A percentile compares a stretch with the other conserved stretches of the same genome.
These are phyloP conservation scores for Epicoccum sorghinum DNA, from an alignment of 2,329 filamentous ascomycete species.

Conservation along the genomic window DNA sequence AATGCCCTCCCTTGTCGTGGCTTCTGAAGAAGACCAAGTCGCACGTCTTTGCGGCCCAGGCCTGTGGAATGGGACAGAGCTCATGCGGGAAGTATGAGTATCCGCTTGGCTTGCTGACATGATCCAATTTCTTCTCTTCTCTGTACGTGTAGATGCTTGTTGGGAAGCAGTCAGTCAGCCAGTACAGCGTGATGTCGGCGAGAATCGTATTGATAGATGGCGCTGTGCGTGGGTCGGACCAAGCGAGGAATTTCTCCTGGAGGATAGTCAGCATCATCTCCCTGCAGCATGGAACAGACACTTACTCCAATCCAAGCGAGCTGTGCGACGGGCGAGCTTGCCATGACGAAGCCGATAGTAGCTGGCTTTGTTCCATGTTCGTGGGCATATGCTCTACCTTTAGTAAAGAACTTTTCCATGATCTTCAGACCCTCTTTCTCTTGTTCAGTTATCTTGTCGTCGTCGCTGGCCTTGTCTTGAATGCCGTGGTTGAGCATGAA, in stretches of 20 bases:
- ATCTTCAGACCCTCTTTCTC: constrained; percentile 51
- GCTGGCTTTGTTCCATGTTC: constrained; percentile 62
- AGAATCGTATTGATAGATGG: constrained; percentile 54
- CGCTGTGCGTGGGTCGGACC: constrained; percentile 52
- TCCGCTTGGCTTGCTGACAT: constrained; percentile 51
- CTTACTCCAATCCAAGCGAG: constrained; percentile 60
- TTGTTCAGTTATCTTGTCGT: constrained; percentile 28
- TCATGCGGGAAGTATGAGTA: constrained; percentile 55
- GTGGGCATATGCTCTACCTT: constrained; percentile 57
- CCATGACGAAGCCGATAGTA: constrained; percentile 63
- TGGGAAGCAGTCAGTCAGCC: constrained; percentile 59
- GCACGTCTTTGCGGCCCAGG: constrained; percentile 49
- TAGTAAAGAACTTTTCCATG: constrained; percentile 47
- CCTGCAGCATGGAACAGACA: background rate
- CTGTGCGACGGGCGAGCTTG: constrained; percentile 61
- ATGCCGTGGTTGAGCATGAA: constrained; percentile 32
- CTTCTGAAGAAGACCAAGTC: constrained; percentile 45
- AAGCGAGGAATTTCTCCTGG: constrained; percentile 61
- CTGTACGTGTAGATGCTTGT: constrained; percentile 60
- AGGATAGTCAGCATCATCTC: background rate
- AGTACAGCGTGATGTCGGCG: constrained; percentile 60
- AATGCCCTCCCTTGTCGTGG: constrained; percentile 53
- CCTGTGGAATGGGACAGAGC: constrained; percentile 47
- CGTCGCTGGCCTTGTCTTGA: constrained; percentile 19
- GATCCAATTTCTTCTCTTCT: constrained; percentile 29